Percentiles rank a stretch among this genome's conserved stretches.
Conservation (phyloP, 257 asterid species). For the Lantana camara region DNA sequence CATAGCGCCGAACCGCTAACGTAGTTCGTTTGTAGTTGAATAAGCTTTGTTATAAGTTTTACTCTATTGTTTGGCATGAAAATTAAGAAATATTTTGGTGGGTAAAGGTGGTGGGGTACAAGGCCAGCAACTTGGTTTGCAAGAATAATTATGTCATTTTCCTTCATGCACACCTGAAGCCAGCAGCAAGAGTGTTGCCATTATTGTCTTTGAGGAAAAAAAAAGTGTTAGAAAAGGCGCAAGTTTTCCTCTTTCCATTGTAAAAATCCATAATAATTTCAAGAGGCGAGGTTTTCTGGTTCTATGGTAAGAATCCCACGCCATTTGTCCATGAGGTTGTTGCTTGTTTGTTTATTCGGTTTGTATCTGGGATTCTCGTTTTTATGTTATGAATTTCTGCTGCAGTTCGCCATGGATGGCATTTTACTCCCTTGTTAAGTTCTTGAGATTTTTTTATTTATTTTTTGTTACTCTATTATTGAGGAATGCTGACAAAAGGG, state of each 20-base stretch:
- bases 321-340: not conserved
- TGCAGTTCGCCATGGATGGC: not conserved
- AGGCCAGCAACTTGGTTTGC: constrained; percentile 21
- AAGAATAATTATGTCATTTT: constrained; percentile 17
- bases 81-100: not conserved
- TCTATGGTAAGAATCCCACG: not conserved
- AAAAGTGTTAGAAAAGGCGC: not conserved
- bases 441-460: not conserved
- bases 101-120: not conserved
- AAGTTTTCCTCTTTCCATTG: not conserved
- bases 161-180: constrained; percentile 24
- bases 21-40: too few relatives aligned
- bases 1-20: too few relatives aligned
- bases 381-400: not conserved
- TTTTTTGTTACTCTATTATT: not conserved
- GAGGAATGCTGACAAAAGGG: too few relatives aligned
- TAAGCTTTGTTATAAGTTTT: too few relatives aligned
- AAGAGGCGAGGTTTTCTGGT: not conserved
- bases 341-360: not conserved
- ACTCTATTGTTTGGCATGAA: too few relatives aligned
- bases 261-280: not conserved
- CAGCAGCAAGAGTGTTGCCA: not conserved
- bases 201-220: not conserved
- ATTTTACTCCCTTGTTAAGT: not conserved
- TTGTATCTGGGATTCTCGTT: not conserved